phyloP scores from a whole-genome alignment of 768 basidiomycete genomes.

The Kondoa malvinella region DNA sequence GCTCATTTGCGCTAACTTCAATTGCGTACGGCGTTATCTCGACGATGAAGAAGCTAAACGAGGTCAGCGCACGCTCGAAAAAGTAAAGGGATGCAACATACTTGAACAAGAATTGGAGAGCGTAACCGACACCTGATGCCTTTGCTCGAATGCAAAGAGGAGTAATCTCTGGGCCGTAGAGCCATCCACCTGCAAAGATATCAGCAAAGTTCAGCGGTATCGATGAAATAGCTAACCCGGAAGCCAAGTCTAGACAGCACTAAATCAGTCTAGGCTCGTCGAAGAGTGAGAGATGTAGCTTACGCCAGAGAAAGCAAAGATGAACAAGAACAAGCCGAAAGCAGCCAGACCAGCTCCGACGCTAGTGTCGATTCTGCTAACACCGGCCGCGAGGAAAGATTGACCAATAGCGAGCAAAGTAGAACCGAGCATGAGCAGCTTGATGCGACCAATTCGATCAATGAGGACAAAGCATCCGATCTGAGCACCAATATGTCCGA shows the following conservation, averaged over 20 bases:
- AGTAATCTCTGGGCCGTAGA: conserved; percentile 20
- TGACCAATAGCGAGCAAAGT: not conserved
- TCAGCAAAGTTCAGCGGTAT: not conserved
- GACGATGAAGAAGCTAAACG: conserved; percentile 20
- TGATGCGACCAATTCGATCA: conserved; percentile 11
- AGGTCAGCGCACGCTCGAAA: not conserved
- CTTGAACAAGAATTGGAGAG: conserved; percentile 16
- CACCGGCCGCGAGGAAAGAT: conserved; percentile 16
- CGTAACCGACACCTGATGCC: conserved; percentile 19
- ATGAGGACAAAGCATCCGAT: conserved; percentile 20
- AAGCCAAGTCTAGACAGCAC: conserved; percentile 11
- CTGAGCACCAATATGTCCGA: not conserved
- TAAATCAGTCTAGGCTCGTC: not conserved
- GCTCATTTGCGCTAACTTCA: not conserved
- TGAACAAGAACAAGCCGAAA: conserved; percentile 20
- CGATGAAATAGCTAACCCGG: conserved; percentile 1
- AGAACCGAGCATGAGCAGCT: conserved; percentile 10
- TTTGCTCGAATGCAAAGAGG: conserved; percentile 20
- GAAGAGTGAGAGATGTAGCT: not conserved
- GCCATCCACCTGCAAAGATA: conserved; percentile 11
- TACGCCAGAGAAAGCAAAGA: conserved; percentile 8
- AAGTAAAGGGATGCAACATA: not conserved
- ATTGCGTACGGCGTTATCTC: conserved; percentile 24
- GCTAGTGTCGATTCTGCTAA: conserved; percentile 7
- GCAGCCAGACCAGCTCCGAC: conserved; percentile 19